phyloP scores from a whole-genome alignment of 306 rosid species.

The Corylus americana region DNA sequence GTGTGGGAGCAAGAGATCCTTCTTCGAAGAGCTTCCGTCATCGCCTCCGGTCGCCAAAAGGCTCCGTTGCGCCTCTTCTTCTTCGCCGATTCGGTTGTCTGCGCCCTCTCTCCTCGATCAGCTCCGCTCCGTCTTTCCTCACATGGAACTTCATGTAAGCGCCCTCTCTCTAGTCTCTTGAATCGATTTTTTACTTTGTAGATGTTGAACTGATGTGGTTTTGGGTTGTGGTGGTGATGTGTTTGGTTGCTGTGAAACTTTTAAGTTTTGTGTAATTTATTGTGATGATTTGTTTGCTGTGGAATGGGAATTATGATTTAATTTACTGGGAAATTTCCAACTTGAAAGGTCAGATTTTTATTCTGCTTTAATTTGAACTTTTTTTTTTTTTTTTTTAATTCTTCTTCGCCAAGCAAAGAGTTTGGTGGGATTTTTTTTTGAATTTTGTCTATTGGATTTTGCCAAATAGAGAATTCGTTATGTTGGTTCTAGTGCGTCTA shows the following conservation, averaged over 20 bases:
- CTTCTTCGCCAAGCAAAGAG: background rate
- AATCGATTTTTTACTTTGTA: background rate
- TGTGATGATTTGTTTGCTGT: background rate
- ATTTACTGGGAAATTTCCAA: background rate
- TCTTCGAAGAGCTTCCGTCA: constrained; percentile 93
- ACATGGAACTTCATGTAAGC: constrained; percentile 62
- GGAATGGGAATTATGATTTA: background rate
- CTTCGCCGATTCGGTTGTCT: constrained; percentile 73
- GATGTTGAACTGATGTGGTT: background rate
- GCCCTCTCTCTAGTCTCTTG: background rate
- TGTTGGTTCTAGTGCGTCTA: background rate
- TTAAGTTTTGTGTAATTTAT: background rate
- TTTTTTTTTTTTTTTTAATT: background rate
- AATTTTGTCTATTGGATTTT: too few species aligned
- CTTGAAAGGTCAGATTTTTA: background rate
- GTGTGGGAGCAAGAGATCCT: constrained; percentile 97
- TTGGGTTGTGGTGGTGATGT: background rate
- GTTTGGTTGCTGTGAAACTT: too few species aligned
- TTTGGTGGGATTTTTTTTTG: too few species aligned
- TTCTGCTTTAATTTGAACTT: background rate
- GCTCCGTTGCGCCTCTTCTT: constrained; percentile 81
- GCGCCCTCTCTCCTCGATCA: constrained; percentile 64
- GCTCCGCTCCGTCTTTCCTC: constrained; percentile 69
- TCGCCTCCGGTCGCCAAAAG: constrained; percentile 87
- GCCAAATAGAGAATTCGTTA: background rate